These are phyloP conservation scores for Lactarius psammicola DNA, from an alignment of 768 basidiomycete genomes.

Conservation along the genomic window DNA sequence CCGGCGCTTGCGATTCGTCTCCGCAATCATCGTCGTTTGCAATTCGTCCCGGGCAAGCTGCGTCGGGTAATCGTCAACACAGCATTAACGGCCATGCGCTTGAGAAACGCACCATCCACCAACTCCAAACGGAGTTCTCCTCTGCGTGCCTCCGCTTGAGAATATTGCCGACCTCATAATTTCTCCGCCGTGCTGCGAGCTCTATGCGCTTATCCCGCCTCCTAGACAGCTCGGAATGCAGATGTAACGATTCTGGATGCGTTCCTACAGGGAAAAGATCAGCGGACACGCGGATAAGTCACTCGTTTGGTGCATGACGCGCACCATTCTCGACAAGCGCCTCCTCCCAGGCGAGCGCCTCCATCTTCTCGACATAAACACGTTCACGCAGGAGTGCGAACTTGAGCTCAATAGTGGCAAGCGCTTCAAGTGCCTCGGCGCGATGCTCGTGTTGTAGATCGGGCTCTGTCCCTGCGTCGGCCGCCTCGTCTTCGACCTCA, in stretches of 20 bases:
- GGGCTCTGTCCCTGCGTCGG: constrained; percentile 47
- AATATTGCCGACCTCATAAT: constrained; percentile 63
- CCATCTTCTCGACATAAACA: constrained; percentile 94
- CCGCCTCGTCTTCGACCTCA: constrained; percentile 34
- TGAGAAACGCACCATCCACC: constrained; percentile 55
- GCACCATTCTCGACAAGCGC: constrained; percentile 71
- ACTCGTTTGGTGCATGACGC: constrained; percentile 32
- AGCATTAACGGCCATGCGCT: constrained; percentile 1
- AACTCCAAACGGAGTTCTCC: constrained; percentile 79
- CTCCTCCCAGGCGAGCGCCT: constrained; percentile 86
- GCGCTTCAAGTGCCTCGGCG: constrained; percentile 82
- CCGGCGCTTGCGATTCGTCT: constrained; percentile 83
- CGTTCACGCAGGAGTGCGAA: constrained; percentile 85
- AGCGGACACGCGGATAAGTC: constrained; percentile 1
- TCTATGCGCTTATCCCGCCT: constrained; percentile 80
- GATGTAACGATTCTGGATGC: constrained; percentile 83
- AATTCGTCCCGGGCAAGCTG: constrained; percentile 76
- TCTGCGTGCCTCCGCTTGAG: constrained; percentile 63
- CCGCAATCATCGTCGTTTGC: constrained; percentile 85
- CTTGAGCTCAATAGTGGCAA: constrained; percentile 89
- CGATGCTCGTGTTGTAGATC: constrained; percentile 81
- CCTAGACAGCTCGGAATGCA: constrained; percentile 74
- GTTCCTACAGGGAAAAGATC: constrained; percentile 47
- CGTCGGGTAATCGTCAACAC: constrained; percentile 7
- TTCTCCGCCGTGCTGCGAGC: constrained; percentile 71